Evolutionary conservation across 1,284 basidiomycete species (phyloP).

Genomic region (Cutaneotrichosporon cyanovorans): DNA sequence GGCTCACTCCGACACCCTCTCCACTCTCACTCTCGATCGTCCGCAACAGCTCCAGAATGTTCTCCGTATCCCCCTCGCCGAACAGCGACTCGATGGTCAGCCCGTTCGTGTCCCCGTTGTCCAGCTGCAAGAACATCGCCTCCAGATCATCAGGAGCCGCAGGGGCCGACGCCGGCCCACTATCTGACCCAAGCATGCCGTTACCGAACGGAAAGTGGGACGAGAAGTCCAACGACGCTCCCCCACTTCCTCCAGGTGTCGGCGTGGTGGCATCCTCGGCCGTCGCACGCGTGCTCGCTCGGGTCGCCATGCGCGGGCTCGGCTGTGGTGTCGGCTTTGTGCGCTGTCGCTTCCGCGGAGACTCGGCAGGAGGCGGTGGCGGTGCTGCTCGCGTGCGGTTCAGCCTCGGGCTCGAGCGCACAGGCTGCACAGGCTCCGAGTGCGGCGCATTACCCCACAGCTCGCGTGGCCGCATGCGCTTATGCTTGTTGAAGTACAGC

Average conservation of each 20-base stretch:
- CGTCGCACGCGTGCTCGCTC: constrained; percentile 12
- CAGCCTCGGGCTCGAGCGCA: constrained; percentile 8
- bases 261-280: constrained; percentile 7
- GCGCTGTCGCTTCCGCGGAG: constrained; percentile 21
- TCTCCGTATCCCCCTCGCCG: constrained; percentile 11
- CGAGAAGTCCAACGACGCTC: constrained; percentile 3
- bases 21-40: constrained; percentile 11
- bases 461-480: constrained; percentile 39
- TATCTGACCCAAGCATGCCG: not conserved
- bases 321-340: constrained; percentile 18
- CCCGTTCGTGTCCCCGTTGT: constrained; percentile 5
- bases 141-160: constrained; percentile 5
- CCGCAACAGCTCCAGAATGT: constrained; percentile 14
- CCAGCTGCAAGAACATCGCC: constrained; percentile 11
- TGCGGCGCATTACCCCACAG: constrained; percentile 20
- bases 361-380: constrained; percentile 11
- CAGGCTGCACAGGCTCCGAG: not conserved
- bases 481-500: constrained; percentile 41
- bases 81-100: constrained; percentile 12
- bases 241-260: constrained; percentile 6
- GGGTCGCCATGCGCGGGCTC: constrained; percentile 26
- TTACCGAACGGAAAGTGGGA: constrained; percentile 10
- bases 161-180: not conserved
- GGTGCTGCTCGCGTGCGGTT: constrained; percentile 5
- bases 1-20: not conserved